Conservation (phyloP, 305 asterid genomes). For the Solanum hybrid region DNA sequence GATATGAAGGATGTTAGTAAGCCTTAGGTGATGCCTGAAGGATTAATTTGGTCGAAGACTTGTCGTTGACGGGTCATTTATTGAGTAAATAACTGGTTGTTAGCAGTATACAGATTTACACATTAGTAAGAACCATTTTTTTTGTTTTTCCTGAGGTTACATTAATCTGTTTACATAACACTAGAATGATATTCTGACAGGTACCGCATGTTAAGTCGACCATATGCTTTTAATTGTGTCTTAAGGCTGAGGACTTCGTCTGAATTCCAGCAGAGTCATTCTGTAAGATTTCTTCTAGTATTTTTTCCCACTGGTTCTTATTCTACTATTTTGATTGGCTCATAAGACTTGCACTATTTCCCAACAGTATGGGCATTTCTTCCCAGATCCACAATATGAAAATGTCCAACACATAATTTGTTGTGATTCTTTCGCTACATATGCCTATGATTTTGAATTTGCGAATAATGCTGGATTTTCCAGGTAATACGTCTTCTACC, state of each 20-base stretch:
- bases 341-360: slow-evolving; percentile 25
- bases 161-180: slow-evolving; percentile 11
- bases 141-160: background rate
- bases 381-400: slow-evolving; percentile 96
- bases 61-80: background rate
- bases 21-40: background rate
- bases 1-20: background rate
- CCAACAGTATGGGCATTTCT: slow-evolving; percentile 94
- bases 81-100: background rate
- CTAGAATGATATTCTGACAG: slow-evolving; percentile 43
- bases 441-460: slow-evolving; percentile 94
- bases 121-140: background rate
- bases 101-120: background rate
- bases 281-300: slow-evolving; percentile 37
- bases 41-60: background rate
- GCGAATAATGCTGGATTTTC: slow-evolving; percentile 62
- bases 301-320: slow-evolving; percentile 3
- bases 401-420: slow-evolving; percentile 94
- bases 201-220: slow-evolving; percentile 95
- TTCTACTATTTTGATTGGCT: slow-evolving; percentile 6
- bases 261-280: slow-evolving; percentile 78
- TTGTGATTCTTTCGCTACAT: slow-evolving; percentile 92
- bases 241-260: slow-evolving; percentile 85
- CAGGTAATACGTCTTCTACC: slow-evolving; percentile 40
- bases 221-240: slow-evolving; percentile 92